A percentile compares a stretch with the other conserved stretches of the same genome.
Conservation (phyloP, 202 grass and related monocot genomes). For the Sporobolus alterniflorus region DNA sequence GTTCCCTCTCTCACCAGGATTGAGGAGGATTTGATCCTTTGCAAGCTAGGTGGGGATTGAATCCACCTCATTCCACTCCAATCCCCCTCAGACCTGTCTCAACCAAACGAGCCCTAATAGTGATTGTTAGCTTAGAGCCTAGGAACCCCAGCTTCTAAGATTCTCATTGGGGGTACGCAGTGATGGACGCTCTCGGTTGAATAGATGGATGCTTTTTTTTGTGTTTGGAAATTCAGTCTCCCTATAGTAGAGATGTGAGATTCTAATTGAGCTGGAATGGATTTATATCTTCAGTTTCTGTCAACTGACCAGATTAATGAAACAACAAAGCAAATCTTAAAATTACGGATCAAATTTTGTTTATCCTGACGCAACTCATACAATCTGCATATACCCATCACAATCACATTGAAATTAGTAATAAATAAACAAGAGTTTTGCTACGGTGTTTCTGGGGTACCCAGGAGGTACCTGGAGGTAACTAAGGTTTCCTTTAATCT, state of each 20-base stretch:
- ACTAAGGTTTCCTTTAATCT: no score
- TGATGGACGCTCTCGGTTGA: background rate
- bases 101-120: no score
- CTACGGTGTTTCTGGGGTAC: no score
- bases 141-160: background rate
- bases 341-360: background rate
- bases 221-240: background rate
- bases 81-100: no score
- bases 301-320: background rate
- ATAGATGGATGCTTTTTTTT: background rate
- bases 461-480: no score
- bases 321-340: background rate
- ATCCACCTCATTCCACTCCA: no score
- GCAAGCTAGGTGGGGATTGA: no score
- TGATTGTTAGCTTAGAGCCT: slow-evolving; percentile 3
- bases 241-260: slow-evolving; percentile 10
- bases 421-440: no score
- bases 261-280: background rate
- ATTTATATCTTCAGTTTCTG: background rate
- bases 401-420: background rate
- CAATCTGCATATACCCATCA: background rate
- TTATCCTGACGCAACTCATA: slow-evolving; percentile 11
- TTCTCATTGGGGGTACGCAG: background rate
- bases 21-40: no score
- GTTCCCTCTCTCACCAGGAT: no score